These are phyloP conservation scores for Suaeda aralocaspica DNA, from an alignment of 148 eudicot genomes.

Conservation along the genomic window DNA sequence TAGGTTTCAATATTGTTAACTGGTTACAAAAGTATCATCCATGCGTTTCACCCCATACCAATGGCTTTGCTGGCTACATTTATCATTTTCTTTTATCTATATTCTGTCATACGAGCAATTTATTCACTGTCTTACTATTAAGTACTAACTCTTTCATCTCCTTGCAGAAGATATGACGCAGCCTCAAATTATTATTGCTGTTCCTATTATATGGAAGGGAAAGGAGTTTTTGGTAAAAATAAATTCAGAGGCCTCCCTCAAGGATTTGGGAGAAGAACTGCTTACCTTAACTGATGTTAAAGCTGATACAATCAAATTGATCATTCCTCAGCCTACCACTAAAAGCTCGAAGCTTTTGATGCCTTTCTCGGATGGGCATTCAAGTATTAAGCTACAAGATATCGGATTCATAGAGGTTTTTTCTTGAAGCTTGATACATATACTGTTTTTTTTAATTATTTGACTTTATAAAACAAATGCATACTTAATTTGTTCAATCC, in stretches of 20 bases:
- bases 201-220: slow-evolving; percentile 68
- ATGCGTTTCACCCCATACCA: not conserved
- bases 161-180: slow-evolving; percentile 55
- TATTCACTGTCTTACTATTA: not conserved
- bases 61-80: not conserved
- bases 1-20: not conserved
- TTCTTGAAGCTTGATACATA: not conserved
- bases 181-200: slow-evolving; percentile 25
- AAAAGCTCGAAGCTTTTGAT: slow-evolving; percentile 48
- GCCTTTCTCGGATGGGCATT: slow-evolving; percentile 76
- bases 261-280: slow-evolving; percentile 60
- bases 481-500: not conserved
- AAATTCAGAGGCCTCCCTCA: slow-evolving; percentile 47
- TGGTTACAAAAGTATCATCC: not conserved
- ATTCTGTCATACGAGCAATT: not conserved
- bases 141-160: not conserved
- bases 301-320: slow-evolving; percentile 64
- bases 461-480: too few relatives aligned
- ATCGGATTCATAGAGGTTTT: slow-evolving; percentile 50
- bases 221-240: slow-evolving; percentile 47
- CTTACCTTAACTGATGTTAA: slow-evolving; percentile 59
- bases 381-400: slow-evolving; percentile 43
- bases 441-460: too few relatives aligned
- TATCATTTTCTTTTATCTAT: not conserved
- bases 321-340: slow-evolving; percentile 49